Evolutionary conservation across 768 basidiomycete species (phyloP).

Genomic region (Coprinopsis sp.): DNA sequence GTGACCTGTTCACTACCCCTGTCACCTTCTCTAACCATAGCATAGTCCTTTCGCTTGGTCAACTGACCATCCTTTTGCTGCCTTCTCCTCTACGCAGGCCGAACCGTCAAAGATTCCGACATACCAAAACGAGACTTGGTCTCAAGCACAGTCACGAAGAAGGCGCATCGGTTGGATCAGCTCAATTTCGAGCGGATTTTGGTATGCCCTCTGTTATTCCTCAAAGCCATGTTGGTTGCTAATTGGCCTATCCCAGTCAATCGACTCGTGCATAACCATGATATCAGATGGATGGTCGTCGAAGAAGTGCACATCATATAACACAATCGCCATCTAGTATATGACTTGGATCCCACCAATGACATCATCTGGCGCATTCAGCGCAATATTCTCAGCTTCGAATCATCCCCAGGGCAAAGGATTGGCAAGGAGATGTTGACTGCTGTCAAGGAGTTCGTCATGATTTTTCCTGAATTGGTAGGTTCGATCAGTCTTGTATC

Average conservation of each 20-base stretch:
- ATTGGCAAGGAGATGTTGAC: constrained; percentile 8
- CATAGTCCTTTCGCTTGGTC: constrained; percentile 14
- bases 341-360: not conserved
- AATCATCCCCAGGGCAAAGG: constrained; percentile 7
- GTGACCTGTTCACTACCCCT: not conserved
- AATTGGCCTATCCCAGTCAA: too few species aligned
- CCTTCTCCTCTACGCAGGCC: constrained; percentile 6
- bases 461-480: constrained; percentile 5
- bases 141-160: not conserved
- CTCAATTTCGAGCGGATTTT: not conserved
- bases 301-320: constrained; percentile 1
- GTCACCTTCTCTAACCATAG: not conserved
- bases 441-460: constrained; percentile 9
- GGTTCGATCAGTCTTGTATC: not conserved
- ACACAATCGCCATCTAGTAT: not conserved
- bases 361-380: constrained; percentile 5
- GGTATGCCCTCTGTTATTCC: not conserved
- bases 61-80: constrained; percentile 6
- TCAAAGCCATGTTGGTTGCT: too few species aligned
- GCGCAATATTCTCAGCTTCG: constrained; percentile 8
- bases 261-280: constrained; percentile 7
- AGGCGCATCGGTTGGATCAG: not conserved
- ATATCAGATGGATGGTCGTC: constrained; percentile 13
- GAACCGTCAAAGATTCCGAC: constrained; percentile 6
- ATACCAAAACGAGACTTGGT: constrained; percentile 10